Evolutionary conservation across 257 asterid genomes (phyloP).

Genomic region (Coffea eugenioides): DNA sequence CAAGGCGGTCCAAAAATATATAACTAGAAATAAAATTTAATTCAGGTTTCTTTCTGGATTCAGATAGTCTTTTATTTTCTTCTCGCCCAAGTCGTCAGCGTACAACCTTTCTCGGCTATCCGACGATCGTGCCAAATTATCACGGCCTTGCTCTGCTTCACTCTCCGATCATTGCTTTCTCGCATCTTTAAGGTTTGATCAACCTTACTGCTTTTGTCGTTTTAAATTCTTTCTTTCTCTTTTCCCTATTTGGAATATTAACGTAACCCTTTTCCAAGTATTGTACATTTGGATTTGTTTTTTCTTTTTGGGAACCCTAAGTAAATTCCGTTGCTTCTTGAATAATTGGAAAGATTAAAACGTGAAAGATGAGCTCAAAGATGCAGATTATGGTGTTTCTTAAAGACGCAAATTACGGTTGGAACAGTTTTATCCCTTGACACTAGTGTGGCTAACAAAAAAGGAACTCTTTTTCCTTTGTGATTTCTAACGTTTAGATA

Average conservation of each 20-base stretch:
- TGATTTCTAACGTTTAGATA: background rate
- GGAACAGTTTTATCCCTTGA: background rate
- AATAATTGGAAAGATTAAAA: background rate
- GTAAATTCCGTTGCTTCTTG: background rate
- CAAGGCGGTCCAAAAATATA: background rate
- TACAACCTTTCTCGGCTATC: background rate
- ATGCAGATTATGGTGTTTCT: background rate
- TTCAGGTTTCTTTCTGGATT: background rate
- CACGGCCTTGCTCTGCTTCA: background rate
- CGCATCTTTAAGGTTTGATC: constrained; percentile 2
- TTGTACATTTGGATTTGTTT: background rate
- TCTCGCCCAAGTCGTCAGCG: background rate
- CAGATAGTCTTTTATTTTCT: background rate
- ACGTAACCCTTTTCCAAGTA: background rate
- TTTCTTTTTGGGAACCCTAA: background rate
- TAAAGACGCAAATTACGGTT: background rate
- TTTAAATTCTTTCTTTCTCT: background rate
- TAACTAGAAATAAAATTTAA: background rate
- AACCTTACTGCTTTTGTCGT: background rate
- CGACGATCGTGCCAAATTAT: background rate
- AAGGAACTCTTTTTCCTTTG: background rate
- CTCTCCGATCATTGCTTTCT: background rate
- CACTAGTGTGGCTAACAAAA: background rate
- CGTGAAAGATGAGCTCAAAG: background rate
- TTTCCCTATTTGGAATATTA: background rate